Conservation (phyloP, 1,139 yeast species). For the Yamadazyma conglobata region DNA sequence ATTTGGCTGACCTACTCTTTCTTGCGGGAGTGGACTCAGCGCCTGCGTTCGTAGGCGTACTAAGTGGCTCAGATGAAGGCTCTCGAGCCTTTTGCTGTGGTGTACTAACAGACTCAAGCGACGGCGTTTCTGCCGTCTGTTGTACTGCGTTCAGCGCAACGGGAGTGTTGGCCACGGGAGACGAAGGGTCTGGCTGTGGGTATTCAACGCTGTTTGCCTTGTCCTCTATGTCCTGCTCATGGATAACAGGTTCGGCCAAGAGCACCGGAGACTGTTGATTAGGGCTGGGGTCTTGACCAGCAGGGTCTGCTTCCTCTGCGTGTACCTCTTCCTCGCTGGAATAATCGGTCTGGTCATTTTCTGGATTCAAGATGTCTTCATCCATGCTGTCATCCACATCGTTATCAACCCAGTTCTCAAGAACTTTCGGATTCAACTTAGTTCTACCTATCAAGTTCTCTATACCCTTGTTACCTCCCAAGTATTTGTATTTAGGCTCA, state of each 20-base stretch:
- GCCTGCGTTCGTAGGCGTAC: no score
- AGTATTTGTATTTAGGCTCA: constrained; percentile 35
- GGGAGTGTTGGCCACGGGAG: no score
- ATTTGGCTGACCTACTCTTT: constrained; percentile 52
- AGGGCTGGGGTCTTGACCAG: constrained; percentile 4
- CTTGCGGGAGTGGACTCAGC: constrained; percentile 4
- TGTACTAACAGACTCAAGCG: background rate
- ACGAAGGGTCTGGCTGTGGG: constrained; percentile 1
- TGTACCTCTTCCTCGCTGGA: constrained; percentile 11
- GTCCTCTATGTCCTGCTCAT: constrained; percentile 3
- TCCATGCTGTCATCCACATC: constrained; percentile 36
- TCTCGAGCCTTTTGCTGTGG: constrained; percentile 1
- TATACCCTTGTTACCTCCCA: constrained; percentile 38
- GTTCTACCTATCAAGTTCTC: constrained; percentile 52
- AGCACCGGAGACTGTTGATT: no score
- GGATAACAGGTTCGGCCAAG: constrained; percentile 7
- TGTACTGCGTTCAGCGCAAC: background rate
- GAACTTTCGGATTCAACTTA: constrained; percentile 36
- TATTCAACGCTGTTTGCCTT: constrained; percentile 4
- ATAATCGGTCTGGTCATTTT: constrained; percentile 11
- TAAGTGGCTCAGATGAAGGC: background rate
- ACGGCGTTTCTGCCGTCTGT: constrained; percentile 2
- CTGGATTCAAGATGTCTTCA: constrained; percentile 19
- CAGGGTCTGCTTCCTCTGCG: constrained; percentile 9
- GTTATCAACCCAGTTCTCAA: constrained; percentile 39